Base-by-base conservation (phyloP, 495 filamentous ascomycete species). In the Lasiosphaeriaceae sp. region DNA sequence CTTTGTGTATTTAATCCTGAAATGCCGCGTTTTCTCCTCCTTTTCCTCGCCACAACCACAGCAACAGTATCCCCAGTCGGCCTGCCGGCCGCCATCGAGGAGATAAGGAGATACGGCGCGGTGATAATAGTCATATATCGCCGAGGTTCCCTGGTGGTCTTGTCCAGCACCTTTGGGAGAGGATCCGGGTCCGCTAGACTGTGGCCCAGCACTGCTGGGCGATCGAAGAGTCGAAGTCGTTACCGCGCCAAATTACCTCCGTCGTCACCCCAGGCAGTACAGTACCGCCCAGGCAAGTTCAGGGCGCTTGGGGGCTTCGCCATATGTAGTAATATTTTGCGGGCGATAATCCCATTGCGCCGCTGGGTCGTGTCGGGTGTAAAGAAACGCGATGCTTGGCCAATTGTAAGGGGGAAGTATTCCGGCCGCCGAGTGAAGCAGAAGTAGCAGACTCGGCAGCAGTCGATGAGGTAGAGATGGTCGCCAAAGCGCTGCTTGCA, bases 381-480 rank as follows among this genome's bases (percentile, higher is more conserved):
- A 43, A 17, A 11, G 39, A 6, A 6, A 6, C 7, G 39, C 7
- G 1, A 43, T 6, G 14, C 9, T 43, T 4, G 16, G n/a, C n/a
- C n/a, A n/a, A n/a, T n/a, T n/a, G 5, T 12, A 9, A n/a, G 3
- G 34, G 31, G 31, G 31, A 43, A 20, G 3, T 41, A 41, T 17
- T 49, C 24, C 12, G 3, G 3, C 23, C 24, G 3, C 14, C 23
- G 9, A 6, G 22, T 34, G 12, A 29, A 49, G 50, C 50, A 52
- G n/a, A 8, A 9, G 21, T 41, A 17, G 31, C 50, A 52, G 31
- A 41, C 35, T 29, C 50, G 50, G 1, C 11, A 19, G 29, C 50
- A 39, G 35, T 29, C 39, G 31, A 39, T 22, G 17, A 52, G 34
- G 50, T 52, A 52, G 11, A 52, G 50, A 17, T 52, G 39, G 34